These are phyloP conservation scores for Cyberlindnera suaveolens DNA, from an alignment of 805 yeast species.

Conservation along the genomic window DNA sequence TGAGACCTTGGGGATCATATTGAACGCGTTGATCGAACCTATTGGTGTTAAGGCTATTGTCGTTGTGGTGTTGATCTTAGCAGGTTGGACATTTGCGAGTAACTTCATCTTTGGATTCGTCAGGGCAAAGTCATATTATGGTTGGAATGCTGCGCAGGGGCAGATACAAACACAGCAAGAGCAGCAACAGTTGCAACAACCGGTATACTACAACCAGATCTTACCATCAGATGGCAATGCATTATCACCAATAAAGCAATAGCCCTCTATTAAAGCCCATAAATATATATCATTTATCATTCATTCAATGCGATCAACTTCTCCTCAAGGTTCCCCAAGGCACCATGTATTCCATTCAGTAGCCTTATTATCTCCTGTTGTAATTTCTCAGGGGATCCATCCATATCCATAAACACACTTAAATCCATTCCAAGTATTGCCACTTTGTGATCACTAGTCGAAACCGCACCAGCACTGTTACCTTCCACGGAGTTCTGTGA, in stretches of 20 bases:
- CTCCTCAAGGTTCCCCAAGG: slow-evolving; percentile 27
- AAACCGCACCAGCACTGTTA: slow-evolving; percentile 3
- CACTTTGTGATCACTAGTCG: slow-evolving; percentile 1
- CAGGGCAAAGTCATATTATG: slow-evolving; percentile 42
- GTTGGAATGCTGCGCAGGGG: slow-evolving; percentile 19
- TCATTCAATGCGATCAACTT: slow-evolving; percentile 21
- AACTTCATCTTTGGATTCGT: slow-evolving; percentile 65
- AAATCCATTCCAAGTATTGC: slow-evolving; percentile 13
- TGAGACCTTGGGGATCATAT: slow-evolving; percentile 51
- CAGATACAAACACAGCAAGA: slow-evolving; percentile 4
- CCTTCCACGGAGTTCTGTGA: slow-evolving; percentile 13
- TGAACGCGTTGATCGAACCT: slow-evolving; percentile 63
- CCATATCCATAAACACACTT: slow-evolving; percentile 18
- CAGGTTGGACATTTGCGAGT: slow-evolving; percentile 47
- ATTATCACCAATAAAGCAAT: neutral
- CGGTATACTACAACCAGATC: neutral
- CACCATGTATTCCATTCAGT: slow-evolving; percentile 15
- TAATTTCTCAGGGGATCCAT: slow-evolving; percentile 19
- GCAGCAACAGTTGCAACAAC: neutral
- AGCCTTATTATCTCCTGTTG: slow-evolving; percentile 21
- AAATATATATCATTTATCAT: slow-evolving; percentile 3
- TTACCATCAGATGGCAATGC: neutral
- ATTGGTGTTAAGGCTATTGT: slow-evolving; percentile 53
- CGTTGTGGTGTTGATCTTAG: slow-evolving; percentile 32
- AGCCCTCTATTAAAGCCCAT: neutral